Base-by-base conservation (phyloP, 257 asterid species). In the Verbena officinalis region DNA sequence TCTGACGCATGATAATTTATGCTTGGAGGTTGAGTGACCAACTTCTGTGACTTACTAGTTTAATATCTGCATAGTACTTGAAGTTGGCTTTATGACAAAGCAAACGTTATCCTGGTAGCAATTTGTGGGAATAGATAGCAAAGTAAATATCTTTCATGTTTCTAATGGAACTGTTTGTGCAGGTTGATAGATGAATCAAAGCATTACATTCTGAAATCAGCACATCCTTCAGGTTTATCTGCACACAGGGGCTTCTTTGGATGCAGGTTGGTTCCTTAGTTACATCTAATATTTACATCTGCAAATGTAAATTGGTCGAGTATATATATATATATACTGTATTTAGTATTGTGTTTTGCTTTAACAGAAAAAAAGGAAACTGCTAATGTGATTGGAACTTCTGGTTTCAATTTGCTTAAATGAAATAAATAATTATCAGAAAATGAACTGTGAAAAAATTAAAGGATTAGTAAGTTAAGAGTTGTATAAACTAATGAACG, bases 221-320 rank as follows among this genome's bases (percentile, higher is more conserved):
- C 96, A 60, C 99, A 94, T 83, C 99, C 99, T 73, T 94, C 99
- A 59, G 99, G 97, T 34, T 82, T 90, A 62, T 94, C 99, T 42
- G 99, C 99, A 64, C 57, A 90, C 77, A 81, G 91, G 74, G 97
- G 97, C 74, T 94, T 94, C 82, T 94, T 94, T 72, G 99, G 99
- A 55, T 94, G 97, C 92, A 90, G 91, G 98, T 88, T 31, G 39
- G 79, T 71, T 13, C 70, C 53, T 69, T 55, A 59, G 49, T 53
- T 73, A 30, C 77, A 44, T 38, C 42, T 40, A 17, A 31, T 42
- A 33, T 12, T 64, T 63, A 60, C 19, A 9, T 65, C 50, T 64
- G 56, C 30, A 33, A 51, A 39, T 50, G 38, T 48, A 16, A 13
- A 55, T 39, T n/a, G 9, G 27, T 65, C n/a, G 14, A 19, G 24